Evolutionary conservation across 2,329 filamentous ascomycete genomes (phyloP), one percentile per base, ranked within the genome.

Genomic region (Erysiphe pulchra): DNA sequence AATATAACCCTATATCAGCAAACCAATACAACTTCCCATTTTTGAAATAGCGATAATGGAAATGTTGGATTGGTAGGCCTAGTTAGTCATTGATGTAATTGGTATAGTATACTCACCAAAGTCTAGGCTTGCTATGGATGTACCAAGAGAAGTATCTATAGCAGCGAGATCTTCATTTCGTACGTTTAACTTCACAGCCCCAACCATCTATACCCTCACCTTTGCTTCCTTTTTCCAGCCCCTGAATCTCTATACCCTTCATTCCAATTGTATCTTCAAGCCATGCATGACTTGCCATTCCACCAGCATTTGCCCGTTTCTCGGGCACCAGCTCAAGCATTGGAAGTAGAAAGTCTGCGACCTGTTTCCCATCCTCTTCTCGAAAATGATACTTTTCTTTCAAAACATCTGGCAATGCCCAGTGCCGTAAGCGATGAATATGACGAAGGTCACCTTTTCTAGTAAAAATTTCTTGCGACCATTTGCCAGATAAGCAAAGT

Each of bases 381-480:
- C 74, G 77, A 62, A 93, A 95, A 61, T 95, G 90, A 58, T 98
- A 98, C 60, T 98, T 98, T 62, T 98, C 90, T 49, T 80, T 74
- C 31, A 98, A 68, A 1, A 98, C 90, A 56, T 95, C 87, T 0
- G 86, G 75, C 6, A 98, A 67, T 0, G 86, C 85, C 90, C 90
- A 98, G 63, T 95, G 87, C 45, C 90, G 80, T 51, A 98, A 71
- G 40, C 90, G 75, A 62, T 95, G 90, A 55, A 98, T 98, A 64
- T 98, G 95, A 48, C 90, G 82, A 34, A 98, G 72, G 60, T 98
- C 90, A 54, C 90, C 90, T 62, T 93, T 92, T 53, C 90, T 77
- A 61, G 94, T 95, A 68, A 98, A 98, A 51, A 98, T 98, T 61
- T 95, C 90, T 61, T 94, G 87, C 13, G 80, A 86, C 90, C 90